Base-by-base conservation (phyloP, 768 basidiomycete genomes). In the Trametes elegans region DNA sequence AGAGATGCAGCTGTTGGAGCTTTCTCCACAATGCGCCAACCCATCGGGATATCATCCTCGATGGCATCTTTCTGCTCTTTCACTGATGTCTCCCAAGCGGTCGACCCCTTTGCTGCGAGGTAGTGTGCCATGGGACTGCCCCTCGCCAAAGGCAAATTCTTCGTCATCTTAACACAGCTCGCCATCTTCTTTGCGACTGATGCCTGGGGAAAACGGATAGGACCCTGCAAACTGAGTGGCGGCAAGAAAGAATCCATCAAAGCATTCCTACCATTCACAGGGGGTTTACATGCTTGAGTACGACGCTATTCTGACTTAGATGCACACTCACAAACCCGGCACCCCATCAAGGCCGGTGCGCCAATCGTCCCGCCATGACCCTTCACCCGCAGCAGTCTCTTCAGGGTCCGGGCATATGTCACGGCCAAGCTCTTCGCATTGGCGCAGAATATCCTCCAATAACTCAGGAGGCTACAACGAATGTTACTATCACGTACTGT, bases 71-170 rank as follows among this genome's bases (percentile, higher is more conserved):
- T 75, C 42, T 72, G 73, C 3, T 79, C 71, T 67, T 82, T 88
- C 0, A 90, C 71, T 16, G 84, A 78, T 6, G 76, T 76, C 65
- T 90, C 87, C 90, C 90, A 92, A 19, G 87, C 82, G 18, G 80
- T 79, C 5, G 86, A 85, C 1, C 88, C 88, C 68, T 86, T 89
- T 0, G 85, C 82, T 5, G 82, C 75, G 36, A 88, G 64, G 59
- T 87, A 84, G 53, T 82, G 74, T n/a, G 85, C 76, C 66, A 93
- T 76, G 2, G 90, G 90, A 59, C 90, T 88, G 24, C 62, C 67
- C 16, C 76, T 77, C 3, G 82, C 76, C 21, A 80, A 64, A 4
- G 80, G 68, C 41, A 77, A 66, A 61, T 87, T 80, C 55, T 84
- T 79, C 0, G 88, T 88, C 45, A 87, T 68, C 41, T 81, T 82